These are phyloP conservation scores for Iberis pinnata DNA, from an alignment of 345 rosid genomes.

Conservation along the genomic window DNA sequence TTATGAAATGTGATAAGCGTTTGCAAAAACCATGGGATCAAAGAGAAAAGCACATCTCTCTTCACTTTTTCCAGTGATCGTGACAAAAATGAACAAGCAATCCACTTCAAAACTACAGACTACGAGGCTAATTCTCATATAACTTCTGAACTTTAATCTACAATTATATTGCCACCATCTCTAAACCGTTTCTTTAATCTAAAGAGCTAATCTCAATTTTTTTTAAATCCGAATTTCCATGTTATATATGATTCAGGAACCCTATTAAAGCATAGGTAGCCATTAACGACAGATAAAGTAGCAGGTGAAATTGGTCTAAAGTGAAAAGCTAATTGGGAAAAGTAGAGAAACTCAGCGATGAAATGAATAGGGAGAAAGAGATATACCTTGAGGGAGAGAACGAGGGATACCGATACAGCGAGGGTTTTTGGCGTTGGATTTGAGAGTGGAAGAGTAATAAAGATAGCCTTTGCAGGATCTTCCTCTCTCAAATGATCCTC, in stretches of 20 bases:
- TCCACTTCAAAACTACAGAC: too few species aligned
- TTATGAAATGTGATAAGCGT: not conserved
- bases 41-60: not conserved
- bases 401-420: slow-evolving; percentile 67
- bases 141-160: too few species aligned
- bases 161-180: not conserved
- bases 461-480: slow-evolving; percentile 64
- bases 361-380: too few species aligned
- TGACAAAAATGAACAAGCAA: too few species aligned
- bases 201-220: not conserved
- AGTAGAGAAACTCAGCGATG: not conserved
- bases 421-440: slow-evolving; percentile 50
- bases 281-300: not conserved
- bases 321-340: not conserved
- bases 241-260: not conserved
- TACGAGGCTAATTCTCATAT: too few species aligned
- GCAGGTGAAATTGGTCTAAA: too few species aligned
- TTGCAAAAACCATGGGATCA: not conserved
- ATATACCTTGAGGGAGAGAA: slow-evolving; percentile 40
- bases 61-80: too few species aligned
- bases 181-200: slow-evolving; percentile 1
- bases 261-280: too few species aligned
- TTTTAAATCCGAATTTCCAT: not conserved
- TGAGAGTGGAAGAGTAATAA: slow-evolving; percentile 50
- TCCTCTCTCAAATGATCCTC: too few species aligned